phyloP scores from a whole-genome alignment of 2,329 filamentous ascomycete species.

The Penicillium nordicum region DNA sequence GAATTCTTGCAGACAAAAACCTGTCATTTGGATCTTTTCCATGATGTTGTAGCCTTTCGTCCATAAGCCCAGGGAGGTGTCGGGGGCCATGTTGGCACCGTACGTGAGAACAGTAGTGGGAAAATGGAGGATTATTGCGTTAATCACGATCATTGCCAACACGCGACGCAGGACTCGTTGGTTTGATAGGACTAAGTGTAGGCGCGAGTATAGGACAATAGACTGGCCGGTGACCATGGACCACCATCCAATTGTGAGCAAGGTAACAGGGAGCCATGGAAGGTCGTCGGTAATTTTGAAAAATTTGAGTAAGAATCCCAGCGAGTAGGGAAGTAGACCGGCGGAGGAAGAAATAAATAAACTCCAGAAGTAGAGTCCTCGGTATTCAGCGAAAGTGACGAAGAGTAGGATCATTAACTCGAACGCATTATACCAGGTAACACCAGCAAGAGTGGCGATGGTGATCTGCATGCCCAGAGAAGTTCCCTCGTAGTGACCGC shows the following conservation, averaged over 20 bases:
- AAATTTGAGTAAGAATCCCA: slow-evolving; percentile 50
- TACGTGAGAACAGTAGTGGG: slow-evolving; percentile 47
- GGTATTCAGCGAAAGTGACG: slow-evolving; percentile 47
- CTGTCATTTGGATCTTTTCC: slow-evolving; percentile 56
- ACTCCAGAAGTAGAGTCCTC: slow-evolving; percentile 52
- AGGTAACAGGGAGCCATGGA: slow-evolving; percentile 40
- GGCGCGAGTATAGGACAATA: slow-evolving; percentile 50
- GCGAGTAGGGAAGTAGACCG: slow-evolving; percentile 46
- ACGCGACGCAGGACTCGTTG: slow-evolving; percentile 40
- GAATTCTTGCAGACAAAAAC: slow-evolving; percentile 56
- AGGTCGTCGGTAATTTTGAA: slow-evolving; percentile 36
- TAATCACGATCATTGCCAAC: slow-evolving; percentile 46
- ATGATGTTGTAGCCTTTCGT: slow-evolving; percentile 44
- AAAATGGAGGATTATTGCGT: slow-evolving; percentile 45
- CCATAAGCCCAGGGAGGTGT: slow-evolving; percentile 20
- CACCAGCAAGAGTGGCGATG: slow-evolving; percentile 46
- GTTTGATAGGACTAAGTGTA: slow-evolving; percentile 46
- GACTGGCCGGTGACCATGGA: slow-evolving; percentile 50
- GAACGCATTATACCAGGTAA: slow-evolving; percentile 51
- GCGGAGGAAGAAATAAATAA: slow-evolving; percentile 44
- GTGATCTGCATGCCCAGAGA: slow-evolving; percentile 40
- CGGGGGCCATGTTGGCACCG: slow-evolving; percentile 38
- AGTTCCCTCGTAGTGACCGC: slow-evolving; percentile 35
- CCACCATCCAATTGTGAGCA: slow-evolving; percentile 48
- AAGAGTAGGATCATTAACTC: slow-evolving; percentile 50